Conservation (phyloP, 805 yeast genomes). For the Wickerhamomyces tratensis region DNA sequence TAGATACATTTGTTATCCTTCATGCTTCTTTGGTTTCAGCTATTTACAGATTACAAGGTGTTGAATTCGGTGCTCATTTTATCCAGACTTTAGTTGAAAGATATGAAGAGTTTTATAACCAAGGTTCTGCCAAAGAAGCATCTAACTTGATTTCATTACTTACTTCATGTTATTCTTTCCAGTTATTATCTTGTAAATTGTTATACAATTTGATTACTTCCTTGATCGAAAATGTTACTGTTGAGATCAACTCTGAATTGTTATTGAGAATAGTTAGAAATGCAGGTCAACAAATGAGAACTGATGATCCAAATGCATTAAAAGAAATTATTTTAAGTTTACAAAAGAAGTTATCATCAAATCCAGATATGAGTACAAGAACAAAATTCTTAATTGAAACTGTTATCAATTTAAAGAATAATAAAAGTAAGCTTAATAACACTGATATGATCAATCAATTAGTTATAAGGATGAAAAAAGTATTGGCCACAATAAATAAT, state of each 20-base stretch:
- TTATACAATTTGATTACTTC: slow-evolving; percentile 64
- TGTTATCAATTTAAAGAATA: slow-evolving; percentile 76
- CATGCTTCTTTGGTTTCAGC: slow-evolving; percentile 75
- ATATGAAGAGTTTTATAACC: slow-evolving; percentile 36
- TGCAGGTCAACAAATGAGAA: slow-evolving; percentile 76
- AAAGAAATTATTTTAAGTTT: slow-evolving; percentile 64
- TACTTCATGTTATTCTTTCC: slow-evolving; percentile 69
- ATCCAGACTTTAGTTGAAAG: slow-evolving; percentile 73
- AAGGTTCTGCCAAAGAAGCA: slow-evolving; percentile 38
- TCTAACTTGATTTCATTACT: slow-evolving; percentile 66
- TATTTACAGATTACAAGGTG: slow-evolving; percentile 69
- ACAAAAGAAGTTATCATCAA: slow-evolving; percentile 27
- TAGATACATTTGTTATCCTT: slow-evolving; percentile 71
- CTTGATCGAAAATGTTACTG: slow-evolving; percentile 42
- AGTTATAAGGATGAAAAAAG: slow-evolving; percentile 51
- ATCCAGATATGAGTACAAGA: slow-evolving; percentile 42
- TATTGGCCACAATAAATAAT: slow-evolving; percentile 40
- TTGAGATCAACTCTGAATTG: slow-evolving; percentile 67
- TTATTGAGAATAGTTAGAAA: slow-evolving; percentile 62
- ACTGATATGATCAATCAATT: slow-evolving; percentile 46
- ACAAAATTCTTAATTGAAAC: slow-evolving; percentile 80
- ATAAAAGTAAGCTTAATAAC: slow-evolving; percentile 50
- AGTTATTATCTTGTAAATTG: slow-evolving; percentile 61
- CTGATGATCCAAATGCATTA: slow-evolving; percentile 82
- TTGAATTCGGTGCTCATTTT: slow-evolving; percentile 82